phyloP scores from a whole-genome alignment of 768 basidiomycete genomes.

The Psilocybe sp. region DNA sequence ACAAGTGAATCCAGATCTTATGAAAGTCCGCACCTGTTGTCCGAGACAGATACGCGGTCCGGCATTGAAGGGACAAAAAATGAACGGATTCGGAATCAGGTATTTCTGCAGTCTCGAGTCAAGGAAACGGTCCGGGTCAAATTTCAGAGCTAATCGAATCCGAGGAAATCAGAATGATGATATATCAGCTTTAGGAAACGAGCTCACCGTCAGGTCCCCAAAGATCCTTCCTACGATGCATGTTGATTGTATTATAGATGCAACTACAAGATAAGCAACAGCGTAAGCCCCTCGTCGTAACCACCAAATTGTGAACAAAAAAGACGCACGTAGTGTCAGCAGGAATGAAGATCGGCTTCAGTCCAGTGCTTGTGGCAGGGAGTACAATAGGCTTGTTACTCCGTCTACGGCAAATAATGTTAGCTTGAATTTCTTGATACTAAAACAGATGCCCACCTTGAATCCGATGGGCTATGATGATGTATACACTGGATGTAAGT shows the following conservation, averaged over 20 bases:
- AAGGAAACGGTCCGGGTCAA: conserved; percentile 67
- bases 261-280: not conserved
- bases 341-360: conserved; percentile 20
- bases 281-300: too few relatives aligned
- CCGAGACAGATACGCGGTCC: conserved; percentile 50
- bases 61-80: conserved; percentile 53
- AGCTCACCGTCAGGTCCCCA: conserved; percentile 54
- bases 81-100: conserved; percentile 53
- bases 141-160: conserved; percentile 38
- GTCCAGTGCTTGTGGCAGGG: conserved; percentile 10
- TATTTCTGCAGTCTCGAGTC: conserved; percentile 58
- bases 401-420: not conserved
- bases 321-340: conserved; percentile 36
- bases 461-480: conserved; percentile 7
- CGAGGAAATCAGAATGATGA: not conserved
- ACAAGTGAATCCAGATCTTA: not conserved
- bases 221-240: conserved; percentile 47
- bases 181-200: conserved; percentile 14
- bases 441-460: not conserved
- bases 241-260: conserved; percentile 37
- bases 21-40: conserved; percentile 35
- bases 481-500: conserved; percentile 27
- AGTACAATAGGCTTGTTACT: conserved; percentile 8
- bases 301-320: conserved; percentile 12
- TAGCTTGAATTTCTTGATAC: not conserved